Percentiles rank a stretch among this genome's conserved stretches.
These are phyloP conservation scores for Ballota nigra DNA, from an alignment of 257 asterid species.

Conservation along the genomic window DNA sequence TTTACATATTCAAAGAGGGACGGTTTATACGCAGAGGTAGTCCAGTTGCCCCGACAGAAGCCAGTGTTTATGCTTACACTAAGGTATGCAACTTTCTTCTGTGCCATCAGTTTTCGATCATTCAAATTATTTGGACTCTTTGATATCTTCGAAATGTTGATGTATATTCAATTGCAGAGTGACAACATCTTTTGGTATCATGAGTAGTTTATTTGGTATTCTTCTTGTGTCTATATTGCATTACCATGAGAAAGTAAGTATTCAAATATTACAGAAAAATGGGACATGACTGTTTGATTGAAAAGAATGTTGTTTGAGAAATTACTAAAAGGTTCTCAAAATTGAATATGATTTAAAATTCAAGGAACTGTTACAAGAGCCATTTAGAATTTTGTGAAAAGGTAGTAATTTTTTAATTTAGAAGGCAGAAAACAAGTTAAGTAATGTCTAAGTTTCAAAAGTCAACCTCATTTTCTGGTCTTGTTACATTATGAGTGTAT, in stretches of 20 bases:
- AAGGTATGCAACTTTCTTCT: conserved; percentile 51
- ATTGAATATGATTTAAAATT: not conserved
- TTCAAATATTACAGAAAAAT: not conserved
- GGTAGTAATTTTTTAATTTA: not conserved
- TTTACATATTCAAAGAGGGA: conserved; percentile 88
- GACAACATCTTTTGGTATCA: not conserved
- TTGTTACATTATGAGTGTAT: not conserved
- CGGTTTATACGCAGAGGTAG: conserved; percentile 88
- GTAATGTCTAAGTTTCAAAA: not conserved
- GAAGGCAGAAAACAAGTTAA: not conserved
- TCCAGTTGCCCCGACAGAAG: conserved; percentile 85
- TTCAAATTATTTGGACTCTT: not conserved
- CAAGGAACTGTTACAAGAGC: not conserved
- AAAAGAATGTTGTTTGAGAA: not conserved
- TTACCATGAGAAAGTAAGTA: not conserved
- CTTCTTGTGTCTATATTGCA: not conserved
- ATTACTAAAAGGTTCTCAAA: not conserved
- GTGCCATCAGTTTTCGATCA: not conserved
- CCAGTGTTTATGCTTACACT: conserved; percentile 93
- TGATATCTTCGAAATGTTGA: not conserved
- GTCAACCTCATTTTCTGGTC: not conserved
- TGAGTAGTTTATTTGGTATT: not conserved
- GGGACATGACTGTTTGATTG: not conserved
- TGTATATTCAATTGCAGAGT: not conserved
- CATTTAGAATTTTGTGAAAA: not conserved